Conservation (phyloP, 768 basidiomycete species). For the Pulveroboletus sp. region DNA sequence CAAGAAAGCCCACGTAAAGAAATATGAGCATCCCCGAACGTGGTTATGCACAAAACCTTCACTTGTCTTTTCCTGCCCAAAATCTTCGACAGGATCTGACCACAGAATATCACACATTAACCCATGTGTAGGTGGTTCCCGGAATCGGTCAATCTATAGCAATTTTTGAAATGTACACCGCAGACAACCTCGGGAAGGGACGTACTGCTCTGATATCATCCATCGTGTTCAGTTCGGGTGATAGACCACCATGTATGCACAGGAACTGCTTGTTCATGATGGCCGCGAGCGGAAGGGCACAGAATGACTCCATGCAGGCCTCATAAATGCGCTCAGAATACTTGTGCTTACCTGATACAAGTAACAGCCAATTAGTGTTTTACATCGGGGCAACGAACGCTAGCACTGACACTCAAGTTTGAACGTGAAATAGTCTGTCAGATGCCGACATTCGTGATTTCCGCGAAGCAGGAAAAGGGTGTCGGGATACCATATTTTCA, state of each 20-base stretch:
- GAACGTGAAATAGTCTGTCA: conserved; percentile 99
- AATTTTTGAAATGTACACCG: not conserved
- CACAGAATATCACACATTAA: conserved; percentile 99
- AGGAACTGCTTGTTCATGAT: conserved; percentile 99
- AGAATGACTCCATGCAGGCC: conserved; percentile 97
- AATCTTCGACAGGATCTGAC: conserved; percentile 98
- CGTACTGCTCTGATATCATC: conserved; percentile 88
- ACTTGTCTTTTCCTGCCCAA: conserved; percentile 86
- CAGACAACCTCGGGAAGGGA: conserved; percentile 4
- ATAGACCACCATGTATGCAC: conserved; percentile 96
- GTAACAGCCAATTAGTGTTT: conserved; percentile 3
- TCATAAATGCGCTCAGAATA: conserved; percentile 97
- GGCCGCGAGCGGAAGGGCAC: conserved; percentile 89
- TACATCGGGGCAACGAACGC: not conserved
- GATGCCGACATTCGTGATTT: conserved; percentile 97
- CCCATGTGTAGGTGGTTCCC: conserved; percentile 95
- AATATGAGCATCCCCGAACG: conserved; percentile 95
- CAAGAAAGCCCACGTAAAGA: conserved; percentile 62
- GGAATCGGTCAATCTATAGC: conserved; percentile 88
- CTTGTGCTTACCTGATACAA: conserved; percentile 85
- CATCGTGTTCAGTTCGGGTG: conserved; percentile 90
- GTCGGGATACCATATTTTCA: conserved; percentile 99
- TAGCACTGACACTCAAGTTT: conserved; percentile 85
- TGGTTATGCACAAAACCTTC: conserved; percentile 95
- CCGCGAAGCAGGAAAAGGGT: conserved; percentile 95